Conservation (phyloP, 257 asterid species). For the Scutellaria galericulata region DNA sequence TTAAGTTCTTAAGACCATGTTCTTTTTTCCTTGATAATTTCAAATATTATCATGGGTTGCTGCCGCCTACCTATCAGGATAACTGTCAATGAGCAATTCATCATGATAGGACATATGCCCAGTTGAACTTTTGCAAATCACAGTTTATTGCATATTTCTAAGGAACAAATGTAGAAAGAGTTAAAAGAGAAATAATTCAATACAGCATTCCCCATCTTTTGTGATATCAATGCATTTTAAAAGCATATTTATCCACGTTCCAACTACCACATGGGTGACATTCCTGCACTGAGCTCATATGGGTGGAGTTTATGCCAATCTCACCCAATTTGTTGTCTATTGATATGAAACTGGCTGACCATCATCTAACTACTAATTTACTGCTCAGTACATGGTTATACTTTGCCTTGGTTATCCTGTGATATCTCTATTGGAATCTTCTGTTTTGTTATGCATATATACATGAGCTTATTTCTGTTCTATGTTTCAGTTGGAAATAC, state of each 20-base stretch:
- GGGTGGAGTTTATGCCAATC: conserved; percentile 12
- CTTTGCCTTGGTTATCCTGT: neutral
- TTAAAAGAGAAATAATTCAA: neutral
- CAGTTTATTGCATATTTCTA: neutral
- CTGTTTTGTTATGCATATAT: neutral
- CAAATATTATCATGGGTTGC: neutral
- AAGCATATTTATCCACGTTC: conserved; percentile 5
- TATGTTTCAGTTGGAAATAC: conserved; percentile 73
- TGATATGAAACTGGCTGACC: neutral
- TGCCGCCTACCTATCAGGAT: conserved; percentile 1
- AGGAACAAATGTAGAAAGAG: neutral
- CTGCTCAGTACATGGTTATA: neutral
- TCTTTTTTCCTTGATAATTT: no score
- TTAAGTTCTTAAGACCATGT: no score
- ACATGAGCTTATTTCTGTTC: conserved; percentile 21
- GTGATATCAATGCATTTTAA: neutral
- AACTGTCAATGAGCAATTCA: neutral
- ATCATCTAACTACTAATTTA: neutral
- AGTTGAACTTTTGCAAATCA: neutral
- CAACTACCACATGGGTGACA: neutral
- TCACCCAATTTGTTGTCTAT: neutral
- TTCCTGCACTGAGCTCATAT: conserved; percentile 16
- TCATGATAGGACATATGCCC: neutral
- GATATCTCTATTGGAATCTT: neutral
- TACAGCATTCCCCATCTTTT: conserved; percentile 1